These are phyloP conservation scores for Microsporum ferrugineum DNA, from an alignment of 2,329 filamentous ascomycete genomes.

Conservation along the genomic window DNA sequence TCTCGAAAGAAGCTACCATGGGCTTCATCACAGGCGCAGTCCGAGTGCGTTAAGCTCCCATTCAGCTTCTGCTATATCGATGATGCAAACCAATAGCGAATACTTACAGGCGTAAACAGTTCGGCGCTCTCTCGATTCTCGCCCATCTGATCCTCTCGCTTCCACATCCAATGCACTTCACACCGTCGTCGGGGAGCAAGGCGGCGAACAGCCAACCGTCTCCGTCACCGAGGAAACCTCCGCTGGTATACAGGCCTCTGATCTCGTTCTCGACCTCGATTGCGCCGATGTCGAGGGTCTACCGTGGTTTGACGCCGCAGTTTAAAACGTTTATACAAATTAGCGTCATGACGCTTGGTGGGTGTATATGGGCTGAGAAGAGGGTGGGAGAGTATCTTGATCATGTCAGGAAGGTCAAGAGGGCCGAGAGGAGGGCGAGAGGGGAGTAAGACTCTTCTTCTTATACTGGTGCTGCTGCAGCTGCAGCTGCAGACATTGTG, in stretches of 20 bases:
- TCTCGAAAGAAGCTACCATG: slow-evolving; percentile 31
- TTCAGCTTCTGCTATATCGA: not conserved
- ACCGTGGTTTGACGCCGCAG: slow-evolving; percentile 38
- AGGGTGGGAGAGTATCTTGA: slow-evolving; percentile 37
- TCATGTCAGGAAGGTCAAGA: slow-evolving; percentile 30
- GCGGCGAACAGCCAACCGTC: slow-evolving; percentile 13
- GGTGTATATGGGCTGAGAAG: slow-evolving; percentile 39
- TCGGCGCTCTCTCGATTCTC: slow-evolving; percentile 36
- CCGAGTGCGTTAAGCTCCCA: slow-evolving; percentile 24
- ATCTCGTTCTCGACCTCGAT: slow-evolving; percentile 41
- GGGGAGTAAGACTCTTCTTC: slow-evolving; percentile 2
- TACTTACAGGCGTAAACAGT: slow-evolving; percentile 19
- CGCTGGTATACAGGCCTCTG: slow-evolving; percentile 28
- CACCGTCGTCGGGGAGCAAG: not conserved
- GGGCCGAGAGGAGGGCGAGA: slow-evolving; percentile 28
- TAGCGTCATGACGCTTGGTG: slow-evolving; percentile 37
- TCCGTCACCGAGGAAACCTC: slow-evolving; percentile 16
- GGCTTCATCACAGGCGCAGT: slow-evolving; percentile 35
- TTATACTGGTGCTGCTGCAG: not conserved
- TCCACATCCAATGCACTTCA: slow-evolving; percentile 33
- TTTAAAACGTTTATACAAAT: slow-evolving; percentile 42
- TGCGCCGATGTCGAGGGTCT: slow-evolving; percentile 32
- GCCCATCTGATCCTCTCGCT: slow-evolving; percentile 36
- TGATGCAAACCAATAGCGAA: not conserved
- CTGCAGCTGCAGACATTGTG: not conserved